Evolutionary conservation across 2,329 filamentous ascomycete species (phyloP).

Genomic region (Clonostachys byssicola): DNA sequence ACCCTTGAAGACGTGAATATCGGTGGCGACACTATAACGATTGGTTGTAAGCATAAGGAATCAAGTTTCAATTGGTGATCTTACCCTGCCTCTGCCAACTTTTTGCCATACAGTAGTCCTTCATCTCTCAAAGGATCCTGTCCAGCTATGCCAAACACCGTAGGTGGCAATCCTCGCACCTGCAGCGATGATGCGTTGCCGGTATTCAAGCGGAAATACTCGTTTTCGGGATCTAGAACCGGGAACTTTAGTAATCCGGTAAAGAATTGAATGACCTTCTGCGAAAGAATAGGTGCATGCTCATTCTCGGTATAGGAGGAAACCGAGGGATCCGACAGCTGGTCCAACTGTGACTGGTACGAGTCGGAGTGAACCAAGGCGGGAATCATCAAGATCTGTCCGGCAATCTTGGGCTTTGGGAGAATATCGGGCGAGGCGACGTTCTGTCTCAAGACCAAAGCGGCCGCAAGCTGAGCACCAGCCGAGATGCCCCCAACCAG

Average conservation of each 20-base stretch:
- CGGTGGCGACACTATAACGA: slow-evolving; percentile 36
- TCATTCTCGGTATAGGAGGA: slow-evolving; percentile 40
- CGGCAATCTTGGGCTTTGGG: slow-evolving; percentile 27
- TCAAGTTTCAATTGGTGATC: slow-evolving; percentile 5
- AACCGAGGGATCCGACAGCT: slow-evolving; percentile 26
- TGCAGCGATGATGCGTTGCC: slow-evolving; percentile 10
- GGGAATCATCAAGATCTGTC: slow-evolving; percentile 48
- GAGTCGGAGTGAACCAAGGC: slow-evolving; percentile 21
- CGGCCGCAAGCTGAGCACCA: slow-evolving; percentile 36
- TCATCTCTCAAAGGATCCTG: slow-evolving; percentile 44
- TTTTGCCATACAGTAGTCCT: slow-evolving; percentile 37
- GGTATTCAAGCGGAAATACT: slow-evolving; percentile 8
- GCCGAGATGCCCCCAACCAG: slow-evolving; percentile 45
- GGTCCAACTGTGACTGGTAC: slow-evolving; percentile 14
- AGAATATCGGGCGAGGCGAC: slow-evolving; percentile 14
- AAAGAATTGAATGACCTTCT: slow-evolving; percentile 3
- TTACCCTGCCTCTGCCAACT: slow-evolving; percentile 36
- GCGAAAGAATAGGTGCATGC: slow-evolving; percentile 42
- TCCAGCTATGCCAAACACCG: slow-evolving; percentile 38
- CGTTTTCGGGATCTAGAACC: slow-evolving; percentile 17
- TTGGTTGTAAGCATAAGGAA: background rate
- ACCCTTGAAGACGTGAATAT: slow-evolving; percentile 42
- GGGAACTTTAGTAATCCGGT: slow-evolving; percentile 1
- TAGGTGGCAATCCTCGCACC: slow-evolving; percentile 35
- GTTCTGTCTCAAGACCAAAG: slow-evolving; percentile 27